Evolutionary conservation across 768 basidiomycete genomes (phyloP).

Genomic region (Tephrocybe sp.): DNA sequence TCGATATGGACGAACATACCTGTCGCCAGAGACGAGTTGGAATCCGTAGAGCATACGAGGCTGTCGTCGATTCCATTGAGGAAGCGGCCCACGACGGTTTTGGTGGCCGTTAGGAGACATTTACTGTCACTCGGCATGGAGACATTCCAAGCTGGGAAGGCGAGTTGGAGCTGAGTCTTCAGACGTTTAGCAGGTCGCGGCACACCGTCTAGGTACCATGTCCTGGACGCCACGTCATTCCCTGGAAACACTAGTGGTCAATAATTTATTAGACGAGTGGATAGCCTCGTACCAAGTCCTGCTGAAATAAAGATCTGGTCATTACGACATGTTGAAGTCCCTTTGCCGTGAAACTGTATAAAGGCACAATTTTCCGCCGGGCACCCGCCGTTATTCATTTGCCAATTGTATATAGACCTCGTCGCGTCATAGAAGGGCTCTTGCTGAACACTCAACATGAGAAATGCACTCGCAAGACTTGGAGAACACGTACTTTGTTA

Average conservation of each 20-base stretch:
- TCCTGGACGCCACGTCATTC: slow-evolving; percentile 21
- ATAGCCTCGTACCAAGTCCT: slow-evolving; percentile 37
- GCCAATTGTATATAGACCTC: slow-evolving; percentile 39
- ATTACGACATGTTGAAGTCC: slow-evolving; percentile 29
- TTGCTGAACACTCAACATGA: slow-evolving; percentile 23
- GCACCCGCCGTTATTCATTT: slow-evolving; percentile 37
- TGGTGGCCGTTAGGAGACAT: slow-evolving; percentile 43
- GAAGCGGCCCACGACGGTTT: slow-evolving; percentile 45
- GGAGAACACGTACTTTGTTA: slow-evolving; percentile 32
- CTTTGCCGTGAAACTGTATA: slow-evolving; percentile 51
- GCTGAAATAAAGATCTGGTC: slow-evolving; percentile 47
- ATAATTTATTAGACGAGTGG: neutral
- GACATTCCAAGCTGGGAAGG: slow-evolving; percentile 36
- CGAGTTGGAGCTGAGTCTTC: slow-evolving; percentile 23
- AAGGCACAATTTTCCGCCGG: slow-evolving; percentile 39
- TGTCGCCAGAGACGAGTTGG: slow-evolving; percentile 22
- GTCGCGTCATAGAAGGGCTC: slow-evolving; percentile 47
- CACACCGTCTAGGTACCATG: slow-evolving; percentile 38
- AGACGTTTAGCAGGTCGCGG: slow-evolving; percentile 38
- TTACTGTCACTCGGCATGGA: slow-evolving; percentile 40
- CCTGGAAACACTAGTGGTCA: slow-evolving; percentile 11
- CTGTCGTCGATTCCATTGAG: slow-evolving; percentile 35
- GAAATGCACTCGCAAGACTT: neutral
- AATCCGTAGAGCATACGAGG: slow-evolving; percentile 29
- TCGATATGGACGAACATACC: slow-evolving; percentile 47